Evolutionary conservation across 495 filamentous ascomycete species (phyloP), one percentile per base, ranked within the genome.

Genomic region (Ascobolus immersus): DNA sequence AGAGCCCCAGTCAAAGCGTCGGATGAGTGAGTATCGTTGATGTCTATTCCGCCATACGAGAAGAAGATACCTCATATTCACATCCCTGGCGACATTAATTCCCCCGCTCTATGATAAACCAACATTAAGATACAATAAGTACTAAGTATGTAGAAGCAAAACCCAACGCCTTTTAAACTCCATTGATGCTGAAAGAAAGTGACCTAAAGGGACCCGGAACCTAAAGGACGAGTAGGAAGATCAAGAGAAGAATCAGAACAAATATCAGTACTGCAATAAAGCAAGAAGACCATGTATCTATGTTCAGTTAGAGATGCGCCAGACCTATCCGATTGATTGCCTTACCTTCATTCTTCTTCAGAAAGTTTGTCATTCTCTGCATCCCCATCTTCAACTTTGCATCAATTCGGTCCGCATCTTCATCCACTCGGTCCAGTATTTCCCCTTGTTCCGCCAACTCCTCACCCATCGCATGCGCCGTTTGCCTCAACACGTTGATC

Each of bases 361-460:
- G 71, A 39, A 96, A 73, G 52, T 71, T 65, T 31, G 67, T 67
- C 39, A 94, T 62, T 52, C 71, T 80, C 53, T 78, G 72, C 57
- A 93, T 68, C 4, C 89, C 86, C 43, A 62, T 76, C 53, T 73
- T 65, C 45, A 96, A 50, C 51, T 86, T 73, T 9, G 77, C 77
- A 7, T 79, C 79, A 1, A 94, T 80, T 20, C 81, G 62, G 50
- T 91, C 82, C 7, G 74, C 75, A 38, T 91, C 48, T 4, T 57
- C 63, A 56, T 93, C 81, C 32, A 81, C 71, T 34, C 73, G 68
- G 35, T 79, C 71, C 31, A 96, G 58, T 55, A 78, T 57, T 19
- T 77, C 73, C 14, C 57, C 62, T 61, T 96, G 86, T 52, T 93
- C 84, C 52, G 92, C 89, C 30, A 96, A 57, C 55, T 96, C 86